phyloP scores from a whole-genome alignment of 495 filamentous ascomycete genomes.

The Penicillium ucsense region DNA sequence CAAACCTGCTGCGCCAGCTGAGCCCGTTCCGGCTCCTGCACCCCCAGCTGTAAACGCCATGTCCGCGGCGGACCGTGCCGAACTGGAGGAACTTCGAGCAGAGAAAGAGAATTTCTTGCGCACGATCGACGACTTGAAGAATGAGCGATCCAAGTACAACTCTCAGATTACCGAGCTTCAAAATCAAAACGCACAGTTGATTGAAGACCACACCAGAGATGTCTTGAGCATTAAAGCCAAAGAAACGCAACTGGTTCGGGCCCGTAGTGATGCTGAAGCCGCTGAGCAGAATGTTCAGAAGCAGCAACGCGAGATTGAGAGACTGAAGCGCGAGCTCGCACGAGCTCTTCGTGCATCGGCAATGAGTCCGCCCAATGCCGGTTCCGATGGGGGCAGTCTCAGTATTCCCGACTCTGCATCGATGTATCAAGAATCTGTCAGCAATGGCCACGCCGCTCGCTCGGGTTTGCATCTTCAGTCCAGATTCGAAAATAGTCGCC shows the following conservation, averaged over 20 bases:
- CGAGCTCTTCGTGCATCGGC: conserved; percentile 36
- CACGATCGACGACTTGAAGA: conserved; percentile 63
- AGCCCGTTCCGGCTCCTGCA: conserved; percentile 31
- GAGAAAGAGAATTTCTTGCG: conserved; percentile 70
- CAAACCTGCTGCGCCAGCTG: conserved; percentile 51
- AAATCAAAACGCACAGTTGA: conserved; percentile 90
- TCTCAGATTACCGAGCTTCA: conserved; percentile 82
- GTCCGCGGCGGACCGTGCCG: conserved; percentile 66
- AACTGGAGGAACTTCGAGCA: conserved; percentile 77
- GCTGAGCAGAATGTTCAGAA: conserved; percentile 76
- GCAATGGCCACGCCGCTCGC: conserved; percentile 24
- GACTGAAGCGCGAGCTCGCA: conserved; percentile 70
- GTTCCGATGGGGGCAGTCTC: conserved; percentile 25
- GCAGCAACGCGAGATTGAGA: conserved; percentile 79
- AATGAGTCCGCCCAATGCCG: conserved; percentile 27
- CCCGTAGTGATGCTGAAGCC: conserved; percentile 79
- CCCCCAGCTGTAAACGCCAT: conserved; percentile 50
- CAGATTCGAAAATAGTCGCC: conserved; percentile 29
- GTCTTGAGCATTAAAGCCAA: conserved; percentile 95
- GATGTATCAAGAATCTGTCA: conserved; percentile 26
- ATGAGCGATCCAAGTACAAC: conserved; percentile 61
- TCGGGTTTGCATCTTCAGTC: conserved; percentile 28
- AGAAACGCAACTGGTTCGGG: conserved; percentile 90
- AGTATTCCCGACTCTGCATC: conserved; percentile 25
- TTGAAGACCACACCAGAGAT: conserved; percentile 94